Evolutionary conservation across 2,329 filamentous ascomycete species (phyloP), one percentile per base, ranked within the genome.

Genomic region (Ophiosphaerella korrae): DNA sequence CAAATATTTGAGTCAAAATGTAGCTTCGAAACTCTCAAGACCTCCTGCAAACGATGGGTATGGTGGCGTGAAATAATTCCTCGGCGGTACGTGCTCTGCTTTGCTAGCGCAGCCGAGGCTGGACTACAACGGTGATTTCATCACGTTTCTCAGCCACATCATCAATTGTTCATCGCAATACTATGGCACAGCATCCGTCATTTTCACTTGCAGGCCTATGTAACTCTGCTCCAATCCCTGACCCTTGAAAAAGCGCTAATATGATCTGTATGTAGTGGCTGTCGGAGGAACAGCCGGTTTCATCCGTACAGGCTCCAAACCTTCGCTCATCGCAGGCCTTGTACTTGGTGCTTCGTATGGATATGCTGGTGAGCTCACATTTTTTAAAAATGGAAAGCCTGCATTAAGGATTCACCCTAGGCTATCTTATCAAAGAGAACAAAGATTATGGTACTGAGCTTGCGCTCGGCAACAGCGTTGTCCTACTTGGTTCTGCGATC

Each of bases 111-210:
- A 7, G n/a, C 39, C 32, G 16, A 14, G 18, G 24, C 42, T 45
- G 14, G 9, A 29, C 11, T 9, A 37, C 37, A n/a, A 24, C 24
- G 12, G 26, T 33, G 14, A 9, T 31, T 12, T 24, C 43, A 33
- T 29, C 29, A 38, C 39, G 16, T 32, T 48, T 48, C 16, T 33
- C 39, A 11, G 23, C 29, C 24, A 23, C 29, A 34, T 35, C 41
- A 43, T 45, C 41, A 35, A 14, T 7, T 13, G 26, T 37, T 21
- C 45, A 52, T 50, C 42, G 21, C n/a, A 41, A 29, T 16, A 48
- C 24, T 13, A 68, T 68, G 65, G 65, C 65, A 18, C 63, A 68
- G 38, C 65, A 68, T 41, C 65, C 65, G 2, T 68, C 65, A 7
- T 68, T 68, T 37, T 66, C 65, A 4, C 58, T 68, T 14, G 63